Evolutionary conservation across 2,329 filamentous ascomycete species (phyloP), one percentile per base, ranked within the genome.

Genomic region (Ophiostoma sp.): DNA sequence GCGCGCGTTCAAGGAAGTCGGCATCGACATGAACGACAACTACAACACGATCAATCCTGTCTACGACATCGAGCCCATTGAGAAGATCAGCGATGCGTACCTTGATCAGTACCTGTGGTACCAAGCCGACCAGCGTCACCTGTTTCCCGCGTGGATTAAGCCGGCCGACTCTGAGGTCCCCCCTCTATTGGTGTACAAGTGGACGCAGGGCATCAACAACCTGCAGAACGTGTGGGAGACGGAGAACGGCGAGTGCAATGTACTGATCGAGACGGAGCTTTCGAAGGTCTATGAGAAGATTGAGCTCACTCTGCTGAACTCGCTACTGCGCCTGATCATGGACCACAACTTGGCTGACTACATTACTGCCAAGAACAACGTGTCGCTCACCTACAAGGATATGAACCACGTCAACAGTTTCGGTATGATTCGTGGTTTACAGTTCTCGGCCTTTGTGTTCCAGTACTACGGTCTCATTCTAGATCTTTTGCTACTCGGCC

Each of bases 281-380:
- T 97, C 95, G n/a, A 99, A 99, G 81, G 94, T 99, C 65, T 99
- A 99, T 75, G 95, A 99, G 82, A 99, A 99, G 86, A 97, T 99
- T 73, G 95, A 99, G 82, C 83, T 99, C 73, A 99, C 95, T 0
- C 84, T 99, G 71, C 87, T 99, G 75, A 99, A 99, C 81, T 92
- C 94, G 71, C 85, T 99, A 41, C 84, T 99, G 67, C 88, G 95
- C 67, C 82, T 99, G 74, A 97, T 99, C 79, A 99, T 99, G 96
- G 96, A 99, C 76, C 95, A 99, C 84, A 99, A 99, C 79, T 81
- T 99, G 81, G 95, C 95, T 5, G 96, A 99, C 79, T 99, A 99
- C 81, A 99, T 99, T 77, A 97, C 94, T 0, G 93, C 94, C 52
- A 99, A 99, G 87, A 99, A 99, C 84, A 99, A 99, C 77, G 95